Base-by-base conservation (phyloP, 2,329 filamentous ascomycete species). In the Pseudogymnoascus sp. region DNA sequence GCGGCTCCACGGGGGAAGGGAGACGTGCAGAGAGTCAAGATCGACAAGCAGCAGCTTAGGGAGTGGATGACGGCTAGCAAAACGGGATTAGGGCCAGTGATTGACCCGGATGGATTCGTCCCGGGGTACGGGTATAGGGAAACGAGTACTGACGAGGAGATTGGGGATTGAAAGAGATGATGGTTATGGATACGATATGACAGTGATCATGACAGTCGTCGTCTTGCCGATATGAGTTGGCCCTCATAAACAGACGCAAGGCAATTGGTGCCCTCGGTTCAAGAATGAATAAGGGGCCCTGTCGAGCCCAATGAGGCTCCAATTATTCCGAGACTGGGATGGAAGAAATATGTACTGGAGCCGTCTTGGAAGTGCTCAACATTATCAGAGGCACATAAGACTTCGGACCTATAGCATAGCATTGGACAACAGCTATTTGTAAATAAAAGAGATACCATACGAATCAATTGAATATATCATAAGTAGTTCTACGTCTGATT, bases 41-140 rank as follows among this genome's bases (percentile, higher is more conserved):
- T 87, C 62, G 80, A 82, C 63, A 83, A 81, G 71, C 75, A 78
- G 35, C 79, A 77, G 2, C 77, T 95, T 5, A 79, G 85, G 68
- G 80, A 80, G 41, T 96, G 90, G 85, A 84, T 88, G 9, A 78
- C 80, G 58, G 76, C 75, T 62, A 81, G 91, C 68, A 71, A 70
- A 21, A 65, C 66, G 25, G 59, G 80, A 60, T 71, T 93, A 59
- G 81, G 84, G 61, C 82, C 81, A 68, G 81, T 86, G 1, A 90
- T 94, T 60, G 87, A 90, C 73, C 82, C 87, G 4, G 81, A 86
- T 1, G 91, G 90, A 0, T 96, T 96, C 67, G 75, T 88, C 5
- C 84, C 87, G 65, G 82, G 84, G 61, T 89, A 88, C 73, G 84
- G 84, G 10, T 75, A 81, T 58, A 81, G 78, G 68, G 64, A 69